A percentile compares a stretch with the other conserved stretches of the same genome.
These are phyloP conservation scores for Selaginella moellendorffii DNA, from an alignment of 75 land plant genomes.

Conservation along the genomic window DNA sequence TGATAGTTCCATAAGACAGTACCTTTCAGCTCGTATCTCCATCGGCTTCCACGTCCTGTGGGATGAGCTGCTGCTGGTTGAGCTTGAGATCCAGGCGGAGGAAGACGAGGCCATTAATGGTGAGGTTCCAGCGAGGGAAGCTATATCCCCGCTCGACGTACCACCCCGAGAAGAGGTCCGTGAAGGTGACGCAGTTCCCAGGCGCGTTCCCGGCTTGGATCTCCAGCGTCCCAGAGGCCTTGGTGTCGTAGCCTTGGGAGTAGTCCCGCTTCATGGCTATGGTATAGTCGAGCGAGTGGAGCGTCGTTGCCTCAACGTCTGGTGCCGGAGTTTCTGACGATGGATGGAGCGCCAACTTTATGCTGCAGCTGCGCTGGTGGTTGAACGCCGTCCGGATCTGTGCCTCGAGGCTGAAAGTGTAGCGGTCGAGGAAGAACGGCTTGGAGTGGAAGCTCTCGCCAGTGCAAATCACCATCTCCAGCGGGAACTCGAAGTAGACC, in stretches of 20 bases:
- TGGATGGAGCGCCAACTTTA: constrained; percentile 15
- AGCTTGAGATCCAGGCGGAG: constrained; percentile 20
- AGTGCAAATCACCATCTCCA: constrained; percentile 31
- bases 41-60: background rate
- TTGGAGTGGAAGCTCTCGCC: constrained; percentile 30
- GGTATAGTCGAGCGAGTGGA: constrained; percentile 19
- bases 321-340: background rate
- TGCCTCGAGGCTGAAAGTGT: constrained; percentile 29
- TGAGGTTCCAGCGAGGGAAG: constrained; percentile 28
- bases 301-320: background rate
- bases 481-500: constrained; percentile 30
- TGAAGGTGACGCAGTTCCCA: constrained; percentile 17
- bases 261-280: constrained; percentile 30
- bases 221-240: constrained; percentile 15
- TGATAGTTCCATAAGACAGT: too few relatives aligned
- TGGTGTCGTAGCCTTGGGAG: constrained; percentile 24
- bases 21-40: too few relatives aligned
- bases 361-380: constrained; percentile 24
- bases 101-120: constrained; percentile 30
- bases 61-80: background rate
- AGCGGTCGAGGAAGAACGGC: constrained; percentile 20
- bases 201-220: constrained; percentile 14
- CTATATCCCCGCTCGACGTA: constrained; percentile 24
- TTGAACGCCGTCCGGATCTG: constrained; percentile 21
- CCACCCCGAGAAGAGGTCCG: constrained; percentile 31